phyloP scores from a whole-genome alignment of 2,329 filamentous ascomycete genomes.

The Capronia epimyces region DNA sequence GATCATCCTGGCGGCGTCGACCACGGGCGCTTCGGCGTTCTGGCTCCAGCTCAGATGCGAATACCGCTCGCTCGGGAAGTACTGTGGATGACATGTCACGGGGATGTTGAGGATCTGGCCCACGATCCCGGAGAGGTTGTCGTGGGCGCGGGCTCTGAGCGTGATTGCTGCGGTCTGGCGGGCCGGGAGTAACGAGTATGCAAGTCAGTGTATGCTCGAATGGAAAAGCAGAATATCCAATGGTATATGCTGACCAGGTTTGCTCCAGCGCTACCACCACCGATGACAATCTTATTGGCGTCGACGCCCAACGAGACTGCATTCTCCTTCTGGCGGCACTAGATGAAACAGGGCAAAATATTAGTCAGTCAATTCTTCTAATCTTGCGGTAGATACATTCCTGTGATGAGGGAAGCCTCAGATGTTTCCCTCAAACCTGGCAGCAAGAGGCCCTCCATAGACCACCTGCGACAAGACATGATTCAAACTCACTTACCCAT shows the following conservation, averaged over 20 bases:
- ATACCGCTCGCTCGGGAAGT: conserved; percentile 2
- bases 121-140: conserved; percentile 39
- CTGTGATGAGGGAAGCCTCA: no score
- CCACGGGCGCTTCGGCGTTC: conserved; percentile 36
- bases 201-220: background rate
- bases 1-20: conserved; percentile 33
- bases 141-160: conserved; percentile 32
- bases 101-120: conserved; percentile 44
- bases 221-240: no score
- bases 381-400: no score
- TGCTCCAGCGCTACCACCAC: conserved; percentile 46
- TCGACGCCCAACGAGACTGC: conserved; percentile 35
- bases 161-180: conserved; percentile 33
- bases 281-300: conserved; percentile 44
- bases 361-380: no score
- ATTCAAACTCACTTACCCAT: conserved; percentile 4
- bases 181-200: no score
- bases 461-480: no score
- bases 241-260: conserved; percentile 11
- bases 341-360: no score
- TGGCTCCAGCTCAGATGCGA: conserved; percentile 33
- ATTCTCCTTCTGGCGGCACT: no score
- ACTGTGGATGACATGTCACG: conserved; percentile 20
- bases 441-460: no score
- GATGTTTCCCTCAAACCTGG: no score